Evolutionary conservation across 768 basidiomycete genomes (phyloP).

Genomic region (Boletellus ananas): DNA sequence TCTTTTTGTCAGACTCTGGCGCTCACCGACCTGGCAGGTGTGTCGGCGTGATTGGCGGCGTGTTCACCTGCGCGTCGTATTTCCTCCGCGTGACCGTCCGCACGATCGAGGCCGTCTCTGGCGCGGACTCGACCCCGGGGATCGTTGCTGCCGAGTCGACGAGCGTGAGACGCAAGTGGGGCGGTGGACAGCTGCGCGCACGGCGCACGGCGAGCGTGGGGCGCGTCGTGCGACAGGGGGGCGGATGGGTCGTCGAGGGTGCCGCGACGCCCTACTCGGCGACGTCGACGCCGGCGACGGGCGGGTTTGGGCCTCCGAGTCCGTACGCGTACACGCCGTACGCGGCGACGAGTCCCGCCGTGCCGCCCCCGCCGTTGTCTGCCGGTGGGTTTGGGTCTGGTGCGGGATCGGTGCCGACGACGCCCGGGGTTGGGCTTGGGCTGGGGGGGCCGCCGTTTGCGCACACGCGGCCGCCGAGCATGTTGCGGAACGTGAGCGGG

Average conservation of each 20-base stretch:
- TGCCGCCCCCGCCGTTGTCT: background rate
- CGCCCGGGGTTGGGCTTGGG: slow-evolving; percentile 30
- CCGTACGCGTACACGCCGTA: slow-evolving; percentile 33
- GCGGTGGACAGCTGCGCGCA: slow-evolving; percentile 58
- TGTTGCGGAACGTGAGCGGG: slow-evolving; percentile 16
- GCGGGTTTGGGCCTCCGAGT: slow-evolving; percentile 24
- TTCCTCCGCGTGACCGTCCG: slow-evolving; percentile 61
- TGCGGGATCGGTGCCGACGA: slow-evolving; percentile 14
- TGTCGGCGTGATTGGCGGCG: slow-evolving; percentile 91
- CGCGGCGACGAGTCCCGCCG: slow-evolving; percentile 14
- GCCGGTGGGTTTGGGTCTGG: slow-evolving; percentile 23
- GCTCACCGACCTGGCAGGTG: too few relatives aligned
- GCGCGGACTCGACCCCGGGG: slow-evolving; percentile 46
- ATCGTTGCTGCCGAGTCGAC: slow-evolving; percentile 65
- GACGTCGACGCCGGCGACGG: slow-evolving; percentile 32
- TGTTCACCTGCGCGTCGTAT: slow-evolving; percentile 82
- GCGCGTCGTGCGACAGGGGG: slow-evolving; percentile 53
- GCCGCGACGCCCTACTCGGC: slow-evolving; percentile 30
- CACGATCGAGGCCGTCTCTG: slow-evolving; percentile 62
- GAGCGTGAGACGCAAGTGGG: slow-evolving; percentile 66
- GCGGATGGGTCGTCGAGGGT: slow-evolving; percentile 59
- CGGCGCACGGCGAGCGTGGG: slow-evolving; percentile 36
- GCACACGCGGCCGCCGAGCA: slow-evolving; percentile 12
- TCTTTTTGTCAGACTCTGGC: too few relatives aligned
- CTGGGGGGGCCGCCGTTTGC: slow-evolving; percentile 24